phyloP scores from a whole-genome alignment of 1,139 yeast species.

The Suhomyces terraborum region DNA sequence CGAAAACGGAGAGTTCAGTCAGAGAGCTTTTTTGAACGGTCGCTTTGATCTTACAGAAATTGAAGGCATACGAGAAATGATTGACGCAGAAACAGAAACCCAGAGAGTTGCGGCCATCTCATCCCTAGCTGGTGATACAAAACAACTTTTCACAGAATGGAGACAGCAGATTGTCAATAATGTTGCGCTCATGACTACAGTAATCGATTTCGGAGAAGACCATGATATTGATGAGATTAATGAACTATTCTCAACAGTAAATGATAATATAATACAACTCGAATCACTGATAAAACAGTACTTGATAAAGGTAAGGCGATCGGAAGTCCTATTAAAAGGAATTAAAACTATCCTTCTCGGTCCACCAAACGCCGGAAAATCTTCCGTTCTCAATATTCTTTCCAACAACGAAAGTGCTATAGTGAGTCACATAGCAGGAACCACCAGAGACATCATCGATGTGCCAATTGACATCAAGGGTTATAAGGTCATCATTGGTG shows the following conservation, averaged over 20 bases:
- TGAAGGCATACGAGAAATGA: slow-evolving; percentile 86
- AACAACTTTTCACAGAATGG: slow-evolving; percentile 62
- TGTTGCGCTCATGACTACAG: slow-evolving; percentile 78
- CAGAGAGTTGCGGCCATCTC: slow-evolving; percentile 77
- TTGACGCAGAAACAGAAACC: slow-evolving; percentile 92
- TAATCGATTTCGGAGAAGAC: slow-evolving; percentile 96
- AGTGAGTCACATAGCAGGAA: slow-evolving; percentile 90
- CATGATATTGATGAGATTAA: slow-evolving; percentile 72
- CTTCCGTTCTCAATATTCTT: slow-evolving; percentile 72
- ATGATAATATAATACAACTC: slow-evolving; percentile 41
- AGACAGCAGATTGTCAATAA: slow-evolving; percentile 62
- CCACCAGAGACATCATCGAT: slow-evolving; percentile 88
- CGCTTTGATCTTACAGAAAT: slow-evolving; percentile 74
- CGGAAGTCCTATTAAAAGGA: slow-evolving; percentile 73
- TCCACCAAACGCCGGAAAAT: slow-evolving; percentile 96
- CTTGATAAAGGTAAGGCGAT: slow-evolving; percentile 52
- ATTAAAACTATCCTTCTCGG: slow-evolving; percentile 76
- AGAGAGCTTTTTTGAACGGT: slow-evolving; percentile 76
- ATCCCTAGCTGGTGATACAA: slow-evolving; percentile 71
- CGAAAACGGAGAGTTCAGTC: slow-evolving; percentile 89
- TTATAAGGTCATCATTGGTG: slow-evolving; percentile 79
- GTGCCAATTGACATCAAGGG: slow-evolving; percentile 82
- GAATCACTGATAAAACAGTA: slow-evolving; percentile 50
- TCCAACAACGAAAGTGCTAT: slow-evolving; percentile 86
- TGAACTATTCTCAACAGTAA: slow-evolving; percentile 53